These are phyloP conservation scores for Nadsonia starkeyi-henricii DNA, from an alignment of 1,139 yeast genomes.

Conservation along the genomic window DNA sequence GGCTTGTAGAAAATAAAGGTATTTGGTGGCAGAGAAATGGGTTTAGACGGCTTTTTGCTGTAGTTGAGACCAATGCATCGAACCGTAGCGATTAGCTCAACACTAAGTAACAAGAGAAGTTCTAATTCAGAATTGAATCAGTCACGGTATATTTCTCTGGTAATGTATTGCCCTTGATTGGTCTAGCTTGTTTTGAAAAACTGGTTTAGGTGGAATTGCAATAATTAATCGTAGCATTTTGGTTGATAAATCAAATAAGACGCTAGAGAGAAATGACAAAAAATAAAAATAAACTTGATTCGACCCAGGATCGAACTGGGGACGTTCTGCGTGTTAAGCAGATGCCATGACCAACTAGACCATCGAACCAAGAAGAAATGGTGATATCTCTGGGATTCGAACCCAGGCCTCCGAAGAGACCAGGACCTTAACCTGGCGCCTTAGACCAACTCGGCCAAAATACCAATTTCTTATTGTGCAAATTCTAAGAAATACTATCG, in stretches of 20 bases:
- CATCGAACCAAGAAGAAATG: conserved; percentile 41
- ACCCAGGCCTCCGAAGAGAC: no score
- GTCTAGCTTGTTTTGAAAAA: conserved; percentile 16
- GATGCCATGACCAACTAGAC: conserved; percentile 99
- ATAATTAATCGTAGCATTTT: conserved; percentile 27
- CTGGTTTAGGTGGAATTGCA: conserved; percentile 26
- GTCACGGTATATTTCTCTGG: conserved; percentile 25
- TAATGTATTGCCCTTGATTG: conserved; percentile 30
- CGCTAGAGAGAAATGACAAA: conserved; percentile 6
- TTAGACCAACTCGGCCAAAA: no score
- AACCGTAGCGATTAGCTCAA: conserved; percentile 26
- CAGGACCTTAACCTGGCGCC: no score
- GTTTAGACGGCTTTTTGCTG: conserved; percentile 18
- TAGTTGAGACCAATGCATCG: conserved; percentile 26
- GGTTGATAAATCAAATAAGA: conserved; percentile 28
- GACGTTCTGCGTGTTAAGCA: conserved; percentile 99
- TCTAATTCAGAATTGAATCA: conserved; percentile 17
- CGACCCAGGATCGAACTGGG: conserved; percentile 96
- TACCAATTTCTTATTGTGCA: no score
- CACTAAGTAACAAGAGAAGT: conserved; percentile 21
- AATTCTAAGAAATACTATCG: no score
- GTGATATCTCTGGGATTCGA: no score
- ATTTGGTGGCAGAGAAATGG: conserved; percentile 26
- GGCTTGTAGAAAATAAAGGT: conserved; percentile 40
- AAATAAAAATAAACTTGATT: conserved; percentile 1